Base-by-base conservation (phyloP, 352 stramenopile species). In the Sclerospora graminicola region DNA sequence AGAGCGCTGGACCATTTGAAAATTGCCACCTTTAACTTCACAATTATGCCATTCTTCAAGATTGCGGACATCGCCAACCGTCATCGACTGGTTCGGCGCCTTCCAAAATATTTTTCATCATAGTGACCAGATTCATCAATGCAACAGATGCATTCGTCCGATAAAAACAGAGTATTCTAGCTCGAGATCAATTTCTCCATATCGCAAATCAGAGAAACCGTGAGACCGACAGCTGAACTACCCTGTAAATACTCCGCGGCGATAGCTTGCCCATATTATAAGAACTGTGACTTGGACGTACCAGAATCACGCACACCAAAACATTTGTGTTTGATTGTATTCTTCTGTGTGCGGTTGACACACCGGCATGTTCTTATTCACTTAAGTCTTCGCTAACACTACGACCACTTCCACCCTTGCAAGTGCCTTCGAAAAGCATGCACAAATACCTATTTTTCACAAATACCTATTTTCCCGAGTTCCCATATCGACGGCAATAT, bases 131-230 rank as follows among this genome's bases (percentile, higher is more conserved):
- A 39, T 67, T 99, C 96, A 66, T 99, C 94, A 38, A 99, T 98
- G 62, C 96, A 99, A 66, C 95, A 99, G 54, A 99, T 95, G 10
- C 96, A 95, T 42, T 95, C 78, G 54, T 99, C 96, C 11, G 82
- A 97, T 16, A 99, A 68, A 41, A 99, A 95, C 20, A 99, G 60
- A 11, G 96, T 95, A 96, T 62, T 99, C 97, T 40, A 99, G 78
- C 38, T 99, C 94, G 5, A 98, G 69, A 51, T 99, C 95, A 20
- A 89, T 80, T 8, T 99, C 60, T 99, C 96, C 42, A 96, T 96
- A 75, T 99, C 96, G 16, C 88, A 84, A 15, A 96, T 83, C 47
- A 95, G 71, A 13, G 94, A 98, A 11, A 96, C 96, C 3, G 97
- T 99, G n/a, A 99, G 74, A 63, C 97, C 97, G 9, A 99, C 97